Percentiles rank a stretch among this genome's conserved stretches.
Evolutionary conservation across 2,329 filamentous ascomycete genomes (phyloP).

Genomic region (Sphaerulina populicola): DNA sequence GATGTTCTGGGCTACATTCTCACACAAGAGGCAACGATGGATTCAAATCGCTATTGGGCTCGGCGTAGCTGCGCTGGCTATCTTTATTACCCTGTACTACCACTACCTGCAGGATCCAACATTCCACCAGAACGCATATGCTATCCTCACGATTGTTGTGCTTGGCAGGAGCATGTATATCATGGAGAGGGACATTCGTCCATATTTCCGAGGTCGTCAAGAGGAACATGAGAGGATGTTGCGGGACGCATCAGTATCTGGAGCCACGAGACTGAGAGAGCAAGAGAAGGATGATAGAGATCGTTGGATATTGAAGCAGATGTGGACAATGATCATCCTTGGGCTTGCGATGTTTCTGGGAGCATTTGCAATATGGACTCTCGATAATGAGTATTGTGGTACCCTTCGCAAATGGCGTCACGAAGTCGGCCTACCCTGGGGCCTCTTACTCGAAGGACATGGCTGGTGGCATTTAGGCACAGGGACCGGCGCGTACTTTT

Average conservation of each 20-base stretch:
- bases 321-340: slow-evolving; percentile 67
- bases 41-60: slow-evolving; percentile 51
- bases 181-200: slow-evolving; percentile 61
- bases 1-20: slow-evolving; percentile 66
- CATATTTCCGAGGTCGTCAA: slow-evolving; percentile 42
- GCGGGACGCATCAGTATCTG: slow-evolving; percentile 16
- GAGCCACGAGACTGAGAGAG: slow-evolving; percentile 33
- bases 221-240: slow-evolving; percentile 32
- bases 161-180: slow-evolving; percentile 67
- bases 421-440: slow-evolving; percentile 67
- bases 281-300: slow-evolving; percentile 49
- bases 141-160: slow-evolving; percentile 60
- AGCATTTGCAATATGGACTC: slow-evolving; percentile 67
- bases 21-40: slow-evolving; percentile 51
- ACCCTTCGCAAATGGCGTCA: slow-evolving; percentile 58
- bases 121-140: slow-evolving; percentile 77
- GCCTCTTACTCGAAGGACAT: slow-evolving; percentile 63
- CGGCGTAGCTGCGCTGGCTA: slow-evolving; percentile 44
- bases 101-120: slow-evolving; percentile 71
- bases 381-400: slow-evolving; percentile 70
- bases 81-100: slow-evolving; percentile 71
- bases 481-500: slow-evolving; percentile 74
- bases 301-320: slow-evolving; percentile 51
- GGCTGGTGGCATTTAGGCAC: slow-evolving; percentile 77
- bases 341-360: slow-evolving; percentile 64